Evolutionary conservation across 2,329 filamentous ascomycete genomes (phyloP), one percentile per base, ranked within the genome.

Genomic region (Fusarium nygamai): DNA sequence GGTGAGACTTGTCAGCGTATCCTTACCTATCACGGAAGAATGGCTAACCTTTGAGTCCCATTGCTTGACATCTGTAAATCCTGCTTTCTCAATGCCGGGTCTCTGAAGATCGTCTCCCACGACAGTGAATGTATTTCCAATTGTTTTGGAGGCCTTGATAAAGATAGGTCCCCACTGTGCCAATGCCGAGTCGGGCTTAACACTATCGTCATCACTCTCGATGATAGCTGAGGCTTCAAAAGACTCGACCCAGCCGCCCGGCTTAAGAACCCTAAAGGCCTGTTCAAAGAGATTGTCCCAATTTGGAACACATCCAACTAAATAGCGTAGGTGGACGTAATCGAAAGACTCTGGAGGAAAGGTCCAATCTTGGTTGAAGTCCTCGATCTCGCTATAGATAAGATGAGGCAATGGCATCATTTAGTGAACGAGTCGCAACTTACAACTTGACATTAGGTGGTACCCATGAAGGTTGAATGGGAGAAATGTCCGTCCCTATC

Each of bases 351-450:
- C 61, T 4, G 64, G 57, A 3, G 73, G 19, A 5, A 73, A 75
- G 11, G 73, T 75, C 73, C 73, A 75, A 2, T 76, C 73, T 31
- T 76, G 67, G 4, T 57, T 75, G 4, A 74, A 75, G 17, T 75
- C 73, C 16, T 75, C 73, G 14, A 75, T 75, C 41, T 76, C 70
- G 22, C 68, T 71, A 9, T 16, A 6, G 2, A 14, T 5, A n/a
- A 13, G 61, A 10, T 70, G 29, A 53, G 31, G 22, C 3, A 3
- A 7, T 13, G 6, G 0, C 9, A 10, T 29, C 3, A 5, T 48
- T 48, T 7, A 3, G 8, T 6, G 3, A 27, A 56, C 2, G 11
- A 8, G 5, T 1, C 13, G 1, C 14, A 12, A 22, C 68, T 43
- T 20, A 71, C 68, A 75, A 75, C 29, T 75, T 69, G 46, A 75